phyloP scores from a whole-genome alignment of 2,329 filamentous ascomycete species.

The Colletotrichum sp. region DNA sequence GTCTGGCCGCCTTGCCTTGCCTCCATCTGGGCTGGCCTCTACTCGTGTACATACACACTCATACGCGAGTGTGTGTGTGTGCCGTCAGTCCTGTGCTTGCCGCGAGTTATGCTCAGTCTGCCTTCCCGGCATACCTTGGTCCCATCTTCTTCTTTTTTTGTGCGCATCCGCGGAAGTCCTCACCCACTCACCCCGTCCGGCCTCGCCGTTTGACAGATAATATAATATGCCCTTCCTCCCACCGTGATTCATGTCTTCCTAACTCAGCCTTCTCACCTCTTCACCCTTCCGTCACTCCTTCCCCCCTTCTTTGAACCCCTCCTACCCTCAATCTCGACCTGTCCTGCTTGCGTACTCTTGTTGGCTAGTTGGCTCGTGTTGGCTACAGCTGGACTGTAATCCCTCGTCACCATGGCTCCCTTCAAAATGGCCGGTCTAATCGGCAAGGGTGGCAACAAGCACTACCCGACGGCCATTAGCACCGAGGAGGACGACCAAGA shows the following conservation, averaged over 20 bases:
- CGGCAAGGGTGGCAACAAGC: constrained; percentile 22
- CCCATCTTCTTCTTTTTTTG: constrained; percentile 13
- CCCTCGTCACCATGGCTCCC: constrained; percentile 15
- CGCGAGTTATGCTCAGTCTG: constrained; percentile 7
- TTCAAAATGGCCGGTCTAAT: constrained; percentile 22
- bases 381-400: constrained; percentile 23
- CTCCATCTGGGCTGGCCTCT: not conserved
- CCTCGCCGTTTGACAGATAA: constrained; percentile 21
- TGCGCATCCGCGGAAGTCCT: constrained; percentile 15
- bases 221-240: constrained; percentile 22
- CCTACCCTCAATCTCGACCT: constrained; percentile 6
- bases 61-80: not conserved
- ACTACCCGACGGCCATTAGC: constrained; percentile 20
- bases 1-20: constrained; percentile 12
- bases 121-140: constrained; percentile 12
- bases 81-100: not conserved
- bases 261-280: constrained; percentile 5
- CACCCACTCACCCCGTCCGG: constrained; percentile 11
- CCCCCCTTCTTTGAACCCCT: not conserved
- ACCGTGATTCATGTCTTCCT: constrained; percentile 1
- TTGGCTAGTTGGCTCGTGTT: constrained; percentile 4
- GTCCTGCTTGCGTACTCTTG: constrained; percentile 2
- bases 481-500: constrained; percentile 21
- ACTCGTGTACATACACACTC: not conserved
- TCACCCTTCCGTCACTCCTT: constrained; percentile 15